A percentile compares a stretch with the other conserved stretches of the same genome.
Evolutionary conservation across 1,284 basidiomycete species (phyloP).

Genomic region (Golubevia pallescens): DNA sequence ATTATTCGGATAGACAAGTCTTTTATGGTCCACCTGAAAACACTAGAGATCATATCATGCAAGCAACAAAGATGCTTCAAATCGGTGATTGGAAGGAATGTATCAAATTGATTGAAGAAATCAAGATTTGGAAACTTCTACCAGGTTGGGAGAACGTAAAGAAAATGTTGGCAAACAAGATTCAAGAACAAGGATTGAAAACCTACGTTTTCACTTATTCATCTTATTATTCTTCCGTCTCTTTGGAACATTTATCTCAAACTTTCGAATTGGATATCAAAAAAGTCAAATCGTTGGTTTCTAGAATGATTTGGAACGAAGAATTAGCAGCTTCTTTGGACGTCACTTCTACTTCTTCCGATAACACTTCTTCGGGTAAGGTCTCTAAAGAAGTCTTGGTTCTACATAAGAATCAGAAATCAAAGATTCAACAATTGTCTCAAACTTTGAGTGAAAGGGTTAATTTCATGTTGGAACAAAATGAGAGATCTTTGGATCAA

Average conservation of each 20-base stretch:
- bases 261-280: conserved; percentile 84
- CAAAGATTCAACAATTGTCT: conserved; percentile 56
- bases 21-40: conserved; percentile 99
- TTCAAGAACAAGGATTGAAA: conserved; percentile 94
- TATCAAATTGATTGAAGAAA: conserved; percentile 86
- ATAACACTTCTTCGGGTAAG: too few relatives aligned
- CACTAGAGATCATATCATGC: conserved; percentile 98
- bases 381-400: too few relatives aligned
- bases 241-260: conserved; percentile 81
- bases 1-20: conserved; percentile 96
- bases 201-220: conserved; percentile 99
- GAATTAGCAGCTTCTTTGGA: conserved; percentile 93
- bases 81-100: conserved; percentile 97
- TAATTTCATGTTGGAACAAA: conserved; percentile 58
- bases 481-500: conserved; percentile 58
- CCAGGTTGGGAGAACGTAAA: conserved; percentile 86
- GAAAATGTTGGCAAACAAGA: conserved; percentile 90
- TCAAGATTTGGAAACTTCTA: conserved; percentile 98
- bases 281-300: conserved; percentile 87
- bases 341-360: too few relatives aligned
- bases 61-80: conserved; percentile 94
- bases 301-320: conserved; percentile 99
- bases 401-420: not conserved
- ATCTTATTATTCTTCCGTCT: conserved; percentile 88
- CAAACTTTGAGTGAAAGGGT: conserved; percentile 56